Conservation (phyloP, 2,329 filamentous ascomycete species). For the Clathrospora elynae region DNA sequence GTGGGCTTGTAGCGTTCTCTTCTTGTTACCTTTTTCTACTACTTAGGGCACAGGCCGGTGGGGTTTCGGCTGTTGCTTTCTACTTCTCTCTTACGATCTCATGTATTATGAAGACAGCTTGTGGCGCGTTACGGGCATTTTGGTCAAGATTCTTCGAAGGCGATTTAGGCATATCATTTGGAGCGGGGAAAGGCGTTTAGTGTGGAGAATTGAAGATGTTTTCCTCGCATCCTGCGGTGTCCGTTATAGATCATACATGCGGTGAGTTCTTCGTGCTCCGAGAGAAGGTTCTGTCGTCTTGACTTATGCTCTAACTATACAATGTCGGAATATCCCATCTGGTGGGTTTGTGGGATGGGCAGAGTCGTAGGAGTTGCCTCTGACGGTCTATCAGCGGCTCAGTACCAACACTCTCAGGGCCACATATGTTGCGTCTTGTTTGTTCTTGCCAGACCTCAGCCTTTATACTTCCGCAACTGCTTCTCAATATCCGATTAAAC, state of each 20-base stretch:
- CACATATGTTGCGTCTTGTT: no score
- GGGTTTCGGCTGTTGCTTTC: slow-evolving; percentile 7
- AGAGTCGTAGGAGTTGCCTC: no score
- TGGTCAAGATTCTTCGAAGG: not conserved
- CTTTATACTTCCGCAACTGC: no score
- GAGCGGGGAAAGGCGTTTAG: not conserved
- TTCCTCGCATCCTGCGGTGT: not conserved
- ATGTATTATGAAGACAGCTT: slow-evolving; percentile 15
- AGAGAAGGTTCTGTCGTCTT: no score
- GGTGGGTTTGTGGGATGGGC: no score
- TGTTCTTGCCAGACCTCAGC: no score
- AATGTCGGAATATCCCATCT: not conserved
- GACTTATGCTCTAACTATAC: no score
- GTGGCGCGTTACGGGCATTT: slow-evolving; percentile 3
- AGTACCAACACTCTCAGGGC: no score
- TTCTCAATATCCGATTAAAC: no score
- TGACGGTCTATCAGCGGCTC: no score
- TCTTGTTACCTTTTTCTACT: slow-evolving; percentile 1
- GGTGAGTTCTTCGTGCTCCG: no score
- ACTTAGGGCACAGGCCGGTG: no score
- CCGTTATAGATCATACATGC: not conserved
- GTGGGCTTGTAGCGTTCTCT: slow-evolving; percentile 1
- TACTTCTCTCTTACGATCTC: slow-evolving; percentile 9
- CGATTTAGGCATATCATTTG: not conserved
- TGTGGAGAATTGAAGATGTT: not conserved